These are phyloP conservation scores for Dioscorea alata DNA, from an alignment of 106 monocot genomes.

Conservation along the genomic window DNA sequence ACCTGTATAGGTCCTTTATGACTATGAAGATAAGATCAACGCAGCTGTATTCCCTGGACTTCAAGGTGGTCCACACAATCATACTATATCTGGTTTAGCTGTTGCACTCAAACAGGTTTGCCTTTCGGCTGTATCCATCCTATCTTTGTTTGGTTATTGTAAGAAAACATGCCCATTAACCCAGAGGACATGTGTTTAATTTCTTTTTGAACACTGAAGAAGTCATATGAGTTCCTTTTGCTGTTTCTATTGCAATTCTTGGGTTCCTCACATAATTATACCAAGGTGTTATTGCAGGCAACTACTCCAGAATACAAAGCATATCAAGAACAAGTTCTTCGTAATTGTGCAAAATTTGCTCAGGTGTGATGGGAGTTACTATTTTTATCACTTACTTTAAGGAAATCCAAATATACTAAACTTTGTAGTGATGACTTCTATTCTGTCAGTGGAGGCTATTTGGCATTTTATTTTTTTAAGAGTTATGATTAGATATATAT, in stretches of 20 bases:
- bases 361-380: conserved; percentile 28
- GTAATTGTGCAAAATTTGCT: conserved; percentile 90
- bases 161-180: too few relatives aligned
- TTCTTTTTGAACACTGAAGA: too few relatives aligned
- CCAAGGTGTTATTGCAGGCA: conserved; percentile 36
- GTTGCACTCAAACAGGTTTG: conserved; percentile 97
- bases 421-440: too few relatives aligned
- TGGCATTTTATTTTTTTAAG: too few relatives aligned
- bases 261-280: not conserved
- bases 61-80: conserved; percentile 99
- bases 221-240: too few relatives aligned
- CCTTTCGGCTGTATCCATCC: not conserved
- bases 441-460: too few relatives aligned
- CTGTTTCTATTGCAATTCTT: not conserved
- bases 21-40: conserved; percentile 92
- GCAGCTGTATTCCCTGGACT: conserved; percentile 96
- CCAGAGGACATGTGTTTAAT: too few relatives aligned
- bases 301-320: conserved; percentile 79
- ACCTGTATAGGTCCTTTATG: conserved; percentile 69
- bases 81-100: conserved; percentile 94
- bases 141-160: too few relatives aligned
- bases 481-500: too few relatives aligned
- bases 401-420: not conserved
- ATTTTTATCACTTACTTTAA: not conserved
- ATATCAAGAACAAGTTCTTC: conserved; percentile 95